Percentiles rank a stretch among this genome's conserved stretches.
phyloP scores from a whole-genome alignment of 2,329 filamentous ascomycete species.

The Pseudofabraea citricarpa region DNA sequence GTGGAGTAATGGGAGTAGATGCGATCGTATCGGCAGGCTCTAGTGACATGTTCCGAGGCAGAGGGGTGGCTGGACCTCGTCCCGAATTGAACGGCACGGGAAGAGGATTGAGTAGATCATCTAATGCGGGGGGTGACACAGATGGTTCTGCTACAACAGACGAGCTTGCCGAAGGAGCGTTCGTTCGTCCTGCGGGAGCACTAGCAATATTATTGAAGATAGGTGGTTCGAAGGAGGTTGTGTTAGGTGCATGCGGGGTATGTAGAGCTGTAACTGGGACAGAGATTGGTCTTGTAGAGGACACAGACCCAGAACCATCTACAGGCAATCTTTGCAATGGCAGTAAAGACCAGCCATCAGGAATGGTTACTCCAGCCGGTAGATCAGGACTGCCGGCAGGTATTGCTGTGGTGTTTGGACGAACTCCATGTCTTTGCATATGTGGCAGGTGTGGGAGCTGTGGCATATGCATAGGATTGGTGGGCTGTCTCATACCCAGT shows the following conservation, averaged over 20 bases:
- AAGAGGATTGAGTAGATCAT: too few relatives aligned
- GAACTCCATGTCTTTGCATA: constrained; percentile 40
- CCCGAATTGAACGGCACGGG: too few relatives aligned
- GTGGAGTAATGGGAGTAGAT: too few relatives aligned
- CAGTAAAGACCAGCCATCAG: constrained; percentile 59
- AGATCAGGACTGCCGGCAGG: constrained; percentile 56
- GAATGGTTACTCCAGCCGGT: constrained; percentile 59
- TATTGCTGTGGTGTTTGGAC: constrained; percentile 44
- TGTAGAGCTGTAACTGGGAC: constrained; percentile 14
- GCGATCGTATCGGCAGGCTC: too few relatives aligned
- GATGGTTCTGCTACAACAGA: too few relatives aligned
- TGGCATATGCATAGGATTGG: too few relatives aligned
- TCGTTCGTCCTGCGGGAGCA: too few relatives aligned
- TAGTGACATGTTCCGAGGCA: too few relatives aligned
- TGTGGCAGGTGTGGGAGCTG: constrained; percentile 7
- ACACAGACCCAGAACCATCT: constrained; percentile 7
- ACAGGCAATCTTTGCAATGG: constrained; percentile 46
- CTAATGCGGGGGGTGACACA: too few relatives aligned
- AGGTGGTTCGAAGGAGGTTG: background rate
- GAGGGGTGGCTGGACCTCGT: too few relatives aligned
- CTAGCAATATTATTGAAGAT: constrained; percentile 22
- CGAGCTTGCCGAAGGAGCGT: too few relatives aligned
- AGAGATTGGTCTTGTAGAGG: constrained; percentile 15
- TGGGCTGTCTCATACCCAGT: constrained; percentile 4
- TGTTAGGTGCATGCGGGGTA: constrained; percentile 19